Evolutionary conservation across 225 moss, liverwort and hornwort species (phyloP).

Genomic region (Lunularia cruciata): DNA sequence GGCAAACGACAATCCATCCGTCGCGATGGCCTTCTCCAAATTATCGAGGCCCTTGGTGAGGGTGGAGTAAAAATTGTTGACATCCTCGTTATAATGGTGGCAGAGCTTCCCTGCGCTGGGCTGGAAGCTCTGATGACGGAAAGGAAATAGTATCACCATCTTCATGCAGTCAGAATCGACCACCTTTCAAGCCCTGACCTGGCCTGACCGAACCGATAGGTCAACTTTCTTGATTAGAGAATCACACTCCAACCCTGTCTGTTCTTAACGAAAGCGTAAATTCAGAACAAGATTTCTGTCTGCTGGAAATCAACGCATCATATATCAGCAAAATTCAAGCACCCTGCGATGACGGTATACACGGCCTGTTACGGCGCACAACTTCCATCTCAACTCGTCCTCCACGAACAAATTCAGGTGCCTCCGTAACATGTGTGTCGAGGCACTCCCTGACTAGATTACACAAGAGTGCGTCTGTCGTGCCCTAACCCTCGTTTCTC

Average conservation of each 20-base stretch:
- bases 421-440: no score
- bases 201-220: not conserved
- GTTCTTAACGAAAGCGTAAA: not conserved
- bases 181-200: no score
- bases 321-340: not conserved
- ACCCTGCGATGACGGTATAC: not conserved
- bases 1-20: slow-evolving; percentile 42
- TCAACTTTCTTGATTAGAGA: not conserved
- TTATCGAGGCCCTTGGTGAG: slow-evolving; percentile 35
- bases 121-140: slow-evolving; percentile 26
- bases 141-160: slow-evolving; percentile 40
- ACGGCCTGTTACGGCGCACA: not conserved
- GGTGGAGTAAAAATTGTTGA: slow-evolving; percentile 22
- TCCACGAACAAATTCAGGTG: no score
- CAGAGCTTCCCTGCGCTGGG: slow-evolving; percentile 28
- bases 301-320: not conserved
- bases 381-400: not conserved
- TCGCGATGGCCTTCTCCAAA: slow-evolving; percentile 25
- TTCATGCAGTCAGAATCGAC: not conserved
- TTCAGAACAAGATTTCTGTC: no score
- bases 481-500: no score
- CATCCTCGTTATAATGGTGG: slow-evolving; percentile 32
- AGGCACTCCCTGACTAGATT: no score
- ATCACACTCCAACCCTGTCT: not conserved
- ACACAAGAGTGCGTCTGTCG: no score